A percentile compares a stretch with the other conserved stretches of the same genome.
Conservation (phyloP, 2,329 filamentous ascomycete species). For the Mycogone perniciosa region DNA sequence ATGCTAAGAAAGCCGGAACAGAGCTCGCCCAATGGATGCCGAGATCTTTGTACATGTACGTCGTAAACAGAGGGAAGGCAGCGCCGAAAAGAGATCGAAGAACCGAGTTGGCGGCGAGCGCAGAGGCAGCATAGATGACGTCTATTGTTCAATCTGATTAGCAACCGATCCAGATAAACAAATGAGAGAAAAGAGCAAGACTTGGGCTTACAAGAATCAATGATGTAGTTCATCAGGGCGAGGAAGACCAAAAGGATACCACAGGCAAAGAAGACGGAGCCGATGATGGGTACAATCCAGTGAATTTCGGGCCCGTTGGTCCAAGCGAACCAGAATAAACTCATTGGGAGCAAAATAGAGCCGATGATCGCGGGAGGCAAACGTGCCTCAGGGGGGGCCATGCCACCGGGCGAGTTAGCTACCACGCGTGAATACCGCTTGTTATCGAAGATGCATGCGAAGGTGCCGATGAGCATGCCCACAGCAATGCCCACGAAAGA, state of each 20-base stretch:
- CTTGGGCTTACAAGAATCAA: conserved; percentile 48
- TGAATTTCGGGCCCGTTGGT: conserved; percentile 50
- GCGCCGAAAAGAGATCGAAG: conserved; percentile 66
- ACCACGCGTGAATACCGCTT: conserved; percentile 42
- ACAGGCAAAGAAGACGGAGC: conserved; percentile 44
- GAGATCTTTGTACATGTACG: conserved; percentile 49
- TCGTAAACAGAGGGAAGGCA: conserved; percentile 67
- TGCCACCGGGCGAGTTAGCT: conserved; percentile 43
- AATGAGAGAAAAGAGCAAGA: neutral
- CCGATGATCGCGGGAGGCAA: conserved; percentile 56
- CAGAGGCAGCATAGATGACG: conserved; percentile 70
- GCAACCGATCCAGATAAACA: neutral
- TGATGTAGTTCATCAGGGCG: conserved; percentile 59
- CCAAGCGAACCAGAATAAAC: conserved; percentile 63
- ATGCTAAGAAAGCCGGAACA: conserved; percentile 66
- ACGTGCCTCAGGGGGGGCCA: conserved; percentile 57
- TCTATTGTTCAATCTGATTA: conserved; percentile 29
- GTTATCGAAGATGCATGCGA: conserved; percentile 48
- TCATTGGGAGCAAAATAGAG: conserved; percentile 49
- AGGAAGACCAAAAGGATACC: conserved; percentile 60
- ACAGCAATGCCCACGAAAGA: conserved; percentile 59
- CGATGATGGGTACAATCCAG: conserved; percentile 47
- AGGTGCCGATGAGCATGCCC: conserved; percentile 53
- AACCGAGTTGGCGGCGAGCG: conserved; percentile 65
- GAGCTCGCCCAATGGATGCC: conserved; percentile 72